phyloP scores from a whole-genome alignment of 257 asterid genomes.

The Ophiorrhiza pumila region DNA sequence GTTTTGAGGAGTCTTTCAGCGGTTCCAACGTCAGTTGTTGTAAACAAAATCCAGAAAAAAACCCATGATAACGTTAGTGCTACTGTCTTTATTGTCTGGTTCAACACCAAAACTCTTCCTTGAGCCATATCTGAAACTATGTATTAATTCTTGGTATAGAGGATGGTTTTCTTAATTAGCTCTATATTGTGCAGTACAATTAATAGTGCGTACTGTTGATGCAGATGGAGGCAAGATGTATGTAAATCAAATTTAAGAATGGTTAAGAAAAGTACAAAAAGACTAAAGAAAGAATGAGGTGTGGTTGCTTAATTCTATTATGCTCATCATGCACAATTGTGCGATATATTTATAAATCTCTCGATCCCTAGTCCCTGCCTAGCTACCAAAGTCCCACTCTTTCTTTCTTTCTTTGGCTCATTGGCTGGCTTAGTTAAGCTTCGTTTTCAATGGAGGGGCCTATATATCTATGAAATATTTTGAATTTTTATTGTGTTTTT shows the following conservation, averaged over 20 bases:
- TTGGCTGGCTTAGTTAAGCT: not conserved
- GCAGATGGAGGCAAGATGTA: constrained; percentile 4
- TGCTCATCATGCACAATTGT: not conserved
- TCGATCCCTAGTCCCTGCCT: no score
- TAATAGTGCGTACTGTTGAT: constrained; percentile 3
- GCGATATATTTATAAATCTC: not conserved
- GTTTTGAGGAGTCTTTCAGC: constrained; percentile 28
- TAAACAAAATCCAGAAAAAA: constrained; percentile 25
- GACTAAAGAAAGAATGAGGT: not conserved
- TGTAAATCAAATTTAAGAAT: not conserved
- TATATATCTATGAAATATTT: not conserved
- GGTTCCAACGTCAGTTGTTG: constrained; percentile 13
- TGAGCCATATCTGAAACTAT: constrained; percentile 16
- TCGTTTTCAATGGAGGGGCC: not conserved
- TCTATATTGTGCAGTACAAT: not conserved
- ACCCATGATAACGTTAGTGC: constrained; percentile 16
- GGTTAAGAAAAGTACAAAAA: not conserved
- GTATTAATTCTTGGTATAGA: not conserved
- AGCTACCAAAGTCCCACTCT: not conserved
- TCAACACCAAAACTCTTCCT: not conserved
- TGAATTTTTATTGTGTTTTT: not conserved
- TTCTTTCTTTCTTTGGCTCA: not conserved
- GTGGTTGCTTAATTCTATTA: no score
- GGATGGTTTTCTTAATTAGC: not conserved
- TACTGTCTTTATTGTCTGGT: constrained; percentile 11